Evolutionary conservation across 1,284 basidiomycete genomes (phyloP).

Genomic region (Cryptococcus depauperatus): DNA sequence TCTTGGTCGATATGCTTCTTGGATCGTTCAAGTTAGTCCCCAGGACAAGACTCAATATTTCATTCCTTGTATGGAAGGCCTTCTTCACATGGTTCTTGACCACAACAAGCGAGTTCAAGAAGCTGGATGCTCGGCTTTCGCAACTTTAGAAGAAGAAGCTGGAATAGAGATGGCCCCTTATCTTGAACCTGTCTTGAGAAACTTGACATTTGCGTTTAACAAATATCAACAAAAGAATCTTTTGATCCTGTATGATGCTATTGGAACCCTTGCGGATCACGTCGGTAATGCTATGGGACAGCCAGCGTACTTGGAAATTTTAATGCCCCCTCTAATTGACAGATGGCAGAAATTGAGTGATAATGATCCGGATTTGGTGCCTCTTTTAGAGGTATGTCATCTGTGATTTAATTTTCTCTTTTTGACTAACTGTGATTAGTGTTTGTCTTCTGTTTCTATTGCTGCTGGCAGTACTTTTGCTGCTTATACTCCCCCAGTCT

Average conservation of each 20-base stretch:
- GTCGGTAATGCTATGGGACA: conserved; percentile 83
- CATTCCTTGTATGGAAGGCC: conserved; percentile 93
- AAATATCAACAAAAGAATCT: conserved; percentile 99
- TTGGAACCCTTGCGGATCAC: conserved; percentile 94
- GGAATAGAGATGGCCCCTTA: conserved; percentile 82
- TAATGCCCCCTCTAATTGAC: conserved; percentile 90
- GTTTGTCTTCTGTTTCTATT: conserved; percentile 93
- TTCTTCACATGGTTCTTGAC: conserved; percentile 95
- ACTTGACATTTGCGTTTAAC: conserved; percentile 90
- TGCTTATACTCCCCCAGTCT: conserved; percentile 83
- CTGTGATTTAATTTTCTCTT: conserved; percentile 56
- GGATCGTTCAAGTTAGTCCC: conserved; percentile 70
- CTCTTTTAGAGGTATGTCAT: conserved; percentile 88
- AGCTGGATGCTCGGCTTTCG: conserved; percentile 97
- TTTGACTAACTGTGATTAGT: no score
- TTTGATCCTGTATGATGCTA: conserved; percentile 95
- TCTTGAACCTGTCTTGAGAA: conserved; percentile 87
- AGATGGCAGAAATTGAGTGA: conserved; percentile 85
- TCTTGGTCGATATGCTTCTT: conserved; percentile 93
- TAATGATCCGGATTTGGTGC: conserved; percentile 87
- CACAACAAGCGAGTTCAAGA: conserved; percentile 99
- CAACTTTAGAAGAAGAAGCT: conserved; percentile 96
- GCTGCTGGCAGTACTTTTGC: conserved; percentile 88
- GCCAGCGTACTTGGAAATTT: conserved; percentile 78
- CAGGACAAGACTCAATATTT: conserved; percentile 85